A percentile compares a stretch with the other conserved stretches of the same genome.
These are phyloP conservation scores for Acacia pycnantha DNA, from an alignment of 331 rosid genomes.

Conservation along the genomic window DNA sequence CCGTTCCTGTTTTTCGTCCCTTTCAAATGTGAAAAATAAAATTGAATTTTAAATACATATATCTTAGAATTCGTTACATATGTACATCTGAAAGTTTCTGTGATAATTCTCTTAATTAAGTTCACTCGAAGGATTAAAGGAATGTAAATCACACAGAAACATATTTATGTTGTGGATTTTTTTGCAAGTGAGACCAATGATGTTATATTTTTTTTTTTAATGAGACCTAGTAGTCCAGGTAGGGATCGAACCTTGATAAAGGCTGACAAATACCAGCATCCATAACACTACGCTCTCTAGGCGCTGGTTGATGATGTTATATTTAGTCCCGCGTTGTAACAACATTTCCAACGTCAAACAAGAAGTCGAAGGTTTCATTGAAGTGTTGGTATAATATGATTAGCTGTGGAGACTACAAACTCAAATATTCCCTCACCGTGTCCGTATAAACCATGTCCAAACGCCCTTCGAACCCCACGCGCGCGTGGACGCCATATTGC, in stretches of 20 bases:
- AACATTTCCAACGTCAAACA: constrained; percentile 31
- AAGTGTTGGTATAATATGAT: neutral
- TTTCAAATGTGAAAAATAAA: neutral
- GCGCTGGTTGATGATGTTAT: neutral
- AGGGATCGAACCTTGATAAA: no score
- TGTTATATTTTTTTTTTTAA: neutral
- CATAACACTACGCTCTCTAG: no score
- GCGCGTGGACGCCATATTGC: constrained; percentile 56
- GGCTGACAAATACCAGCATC: no score
- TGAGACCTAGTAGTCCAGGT: no score
- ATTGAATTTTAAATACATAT: neutral
- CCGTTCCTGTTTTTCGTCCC: neutral
- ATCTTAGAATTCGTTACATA: neutral
- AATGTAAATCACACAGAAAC: neutral
- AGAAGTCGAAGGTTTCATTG: neutral
- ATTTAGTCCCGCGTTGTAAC: no score
- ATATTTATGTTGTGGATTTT: neutral
- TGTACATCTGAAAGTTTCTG: neutral
- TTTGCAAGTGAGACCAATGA: neutral
- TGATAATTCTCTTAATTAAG: neutral
- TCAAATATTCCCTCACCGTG: constrained; percentile 76
- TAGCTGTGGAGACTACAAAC: neutral
- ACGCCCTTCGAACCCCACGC: neutral
- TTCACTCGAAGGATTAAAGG: neutral
- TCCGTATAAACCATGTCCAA: constrained; percentile 55